Base-by-base conservation (phyloP, 768 basidiomycete species). In the Trametes cubensis region DNA sequence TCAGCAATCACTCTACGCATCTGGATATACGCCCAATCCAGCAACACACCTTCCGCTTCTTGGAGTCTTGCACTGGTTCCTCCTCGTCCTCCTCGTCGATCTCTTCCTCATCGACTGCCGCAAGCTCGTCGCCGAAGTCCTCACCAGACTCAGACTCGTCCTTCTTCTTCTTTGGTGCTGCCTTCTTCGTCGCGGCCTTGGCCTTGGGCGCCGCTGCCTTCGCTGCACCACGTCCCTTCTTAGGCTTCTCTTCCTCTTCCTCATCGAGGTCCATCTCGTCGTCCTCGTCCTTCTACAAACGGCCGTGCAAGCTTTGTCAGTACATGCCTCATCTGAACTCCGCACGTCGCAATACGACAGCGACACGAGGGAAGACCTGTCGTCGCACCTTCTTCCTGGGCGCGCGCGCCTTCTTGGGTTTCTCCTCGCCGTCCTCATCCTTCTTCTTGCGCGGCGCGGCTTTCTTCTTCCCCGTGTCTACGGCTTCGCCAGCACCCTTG, bases 1-100 rank as follows among this genome's bases (percentile, higher is more conserved):
- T 62, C 52, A 49, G 39, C 21, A 20, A 41, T 6, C 23, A 4
- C 18, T n/a, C 30, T 25, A 18, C n/a, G 38, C 8, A 10, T 28
- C 25, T 28, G 13, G 10, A 25, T 13, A 15, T 14, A 3, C 26
- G n/a, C 17, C 15, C 42, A 49, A 34, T n/a, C 17, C n/a, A 23
- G 23, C 7, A 18, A 65, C 76, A 21, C 67, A 86, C 89, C 85
- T 90, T 89, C 76, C 88, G 86, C 76, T 92, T 92, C 79, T 86
- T 89, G 68, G 59, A 58, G 20, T 72, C 73, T 66, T 72, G 72
- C 10, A 77, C 78, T 7, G 54, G 62, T 7, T 74, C 75, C 13
- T 83, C 82, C 13, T 83, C 82, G 15, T 80, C 82, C 1, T 80
- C 71, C 10, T 68, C 81, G 6, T 81, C 83, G 13, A 79, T 81